phyloP scores from a whole-genome alignment of 345 rosid species.

The Aquilaria sinensis region DNA sequence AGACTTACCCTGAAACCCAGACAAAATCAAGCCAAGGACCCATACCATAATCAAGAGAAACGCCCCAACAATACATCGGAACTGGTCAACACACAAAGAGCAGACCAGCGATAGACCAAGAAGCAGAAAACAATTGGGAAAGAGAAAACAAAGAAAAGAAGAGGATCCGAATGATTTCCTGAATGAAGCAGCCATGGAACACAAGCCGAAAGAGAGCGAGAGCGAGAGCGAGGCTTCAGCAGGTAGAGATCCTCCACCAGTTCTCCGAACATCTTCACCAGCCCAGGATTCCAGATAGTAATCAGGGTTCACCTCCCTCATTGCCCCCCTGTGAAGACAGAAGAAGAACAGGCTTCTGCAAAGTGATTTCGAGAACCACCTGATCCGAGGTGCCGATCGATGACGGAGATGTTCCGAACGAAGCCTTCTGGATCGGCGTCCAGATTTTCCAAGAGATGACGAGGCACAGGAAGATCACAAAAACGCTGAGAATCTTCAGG shows the following conservation, averaged over 20 bases:
- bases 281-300: slow-evolving; percentile 34
- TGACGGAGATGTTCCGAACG: too few relatives aligned
- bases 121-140: background rate
- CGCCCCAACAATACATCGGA: background rate
- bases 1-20: too few relatives aligned
- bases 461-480: slow-evolving; percentile 33
- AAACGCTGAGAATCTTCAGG: slow-evolving; percentile 22
- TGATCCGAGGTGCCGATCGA: slow-evolving; percentile 5
- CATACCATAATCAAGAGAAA: too few relatives aligned
- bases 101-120: background rate
- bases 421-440: slow-evolving; percentile 9
- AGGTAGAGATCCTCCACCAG: slow-evolving; percentile 16
- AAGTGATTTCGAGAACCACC: background rate
- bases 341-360: too few relatives aligned
- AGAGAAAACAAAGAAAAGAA: background rate
- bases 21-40: too few relatives aligned
- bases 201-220: slow-evolving; percentile 40
- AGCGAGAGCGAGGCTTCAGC: slow-evolving; percentile 21
- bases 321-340: too few relatives aligned
- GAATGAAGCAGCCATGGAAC: slow-evolving; percentile 51
- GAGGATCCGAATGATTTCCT: slow-evolving; percentile 17
- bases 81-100: background rate
- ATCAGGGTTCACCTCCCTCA: slow-evolving; percentile 24
- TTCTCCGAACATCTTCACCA: slow-evolving; percentile 18
- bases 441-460: slow-evolving; percentile 25